These are phyloP conservation scores for Phytopythium ostracodes DNA, from an alignment of 352 stramenopile genomes.

Conservation along the genomic window DNA sequence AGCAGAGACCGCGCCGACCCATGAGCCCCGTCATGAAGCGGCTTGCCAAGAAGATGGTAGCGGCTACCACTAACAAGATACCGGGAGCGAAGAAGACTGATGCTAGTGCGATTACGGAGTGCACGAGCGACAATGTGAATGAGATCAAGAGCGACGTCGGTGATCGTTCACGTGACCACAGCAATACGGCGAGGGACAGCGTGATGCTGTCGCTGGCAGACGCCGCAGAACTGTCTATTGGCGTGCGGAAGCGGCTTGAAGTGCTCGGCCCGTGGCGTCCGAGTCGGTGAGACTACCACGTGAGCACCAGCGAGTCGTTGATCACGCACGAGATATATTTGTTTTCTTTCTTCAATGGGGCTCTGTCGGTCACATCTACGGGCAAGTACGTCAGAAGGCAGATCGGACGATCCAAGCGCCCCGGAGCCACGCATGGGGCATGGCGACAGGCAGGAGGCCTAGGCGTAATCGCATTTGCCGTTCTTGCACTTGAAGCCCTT, in stretches of 20 bases:
- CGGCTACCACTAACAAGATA: too few relatives aligned
- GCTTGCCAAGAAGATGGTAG: conserved; percentile 19
- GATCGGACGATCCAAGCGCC: too few relatives aligned
- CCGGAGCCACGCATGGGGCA: too few relatives aligned
- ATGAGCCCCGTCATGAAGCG: conserved; percentile 61
- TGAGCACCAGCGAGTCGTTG: too few relatives aligned
- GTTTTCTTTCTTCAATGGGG: too few relatives aligned
- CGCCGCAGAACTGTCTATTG: conserved; percentile 40
- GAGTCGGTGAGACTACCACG: background rate
- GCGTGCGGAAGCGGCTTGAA: conserved; percentile 56
- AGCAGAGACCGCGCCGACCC: conserved; percentile 22
- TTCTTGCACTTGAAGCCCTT: conserved; percentile 17
- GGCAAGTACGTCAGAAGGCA: too few relatives aligned
- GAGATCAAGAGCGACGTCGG: background rate
- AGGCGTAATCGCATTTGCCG: conserved; percentile 19
- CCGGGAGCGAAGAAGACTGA: background rate
- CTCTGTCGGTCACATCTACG: too few relatives aligned
- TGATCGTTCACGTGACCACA: background rate
- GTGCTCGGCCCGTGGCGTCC: conserved; percentile 45
- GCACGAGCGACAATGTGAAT: background rate
- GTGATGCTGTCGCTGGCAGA: conserved; percentile 27
- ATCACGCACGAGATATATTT: too few relatives aligned
- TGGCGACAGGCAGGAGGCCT: background rate
- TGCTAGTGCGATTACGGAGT: background rate
- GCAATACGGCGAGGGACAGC: background rate